Base-by-base conservation (phyloP, 1,139 yeast genomes). In the Eremothecium sinecaudum region DNA sequence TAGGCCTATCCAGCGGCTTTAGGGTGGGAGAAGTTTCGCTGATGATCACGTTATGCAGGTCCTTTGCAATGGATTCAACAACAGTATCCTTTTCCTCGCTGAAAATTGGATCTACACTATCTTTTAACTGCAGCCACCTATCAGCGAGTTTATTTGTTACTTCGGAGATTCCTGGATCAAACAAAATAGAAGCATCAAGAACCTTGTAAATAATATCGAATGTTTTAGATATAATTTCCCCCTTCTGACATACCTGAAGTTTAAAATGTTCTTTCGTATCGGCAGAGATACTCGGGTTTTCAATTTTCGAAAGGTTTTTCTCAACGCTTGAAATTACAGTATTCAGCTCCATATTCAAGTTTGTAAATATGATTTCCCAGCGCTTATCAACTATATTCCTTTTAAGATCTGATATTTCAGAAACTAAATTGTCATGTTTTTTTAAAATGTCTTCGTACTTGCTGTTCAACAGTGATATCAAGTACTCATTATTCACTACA, bases 331-430 rank as follows among this genome's bases (percentile, higher is more conserved):
- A 19, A 8, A 19, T 19, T 7, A 10, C 7, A 15, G 46, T 47
- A 1, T 52, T 51, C 5, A 69, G 50, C 41, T 71, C 72, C 4
- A 55, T 53, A 30, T 66, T 58, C 33, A 75, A 49, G 39, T 61
- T 66, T 10, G 52, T 56, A 42, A 73, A 74, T 1, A 75, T 58
- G 18, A 65, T 63, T 39, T 64, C 59, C 86, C 84, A 78, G 44
- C 73, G 66, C 21, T 62, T 59, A 38, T 72, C 76, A 1, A 78
- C 64, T 12, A 69, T 47, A 30, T 69, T 73, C 6, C 44, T 45
- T 46, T 69, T 70, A 37, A 76, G 56, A 4, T 47, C 51, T 7
- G 50, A 48, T 9, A 72, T 46, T 32, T 68, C 71, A 7, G 46
- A 44, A 6, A 60, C 57, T 28, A 78, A 59, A 30, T 56, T 53